A percentile compares a stretch with the other conserved stretches of the same genome.
phyloP scores from a whole-genome alignment of 768 basidiomycete species.

The Boletellus ananas region DNA sequence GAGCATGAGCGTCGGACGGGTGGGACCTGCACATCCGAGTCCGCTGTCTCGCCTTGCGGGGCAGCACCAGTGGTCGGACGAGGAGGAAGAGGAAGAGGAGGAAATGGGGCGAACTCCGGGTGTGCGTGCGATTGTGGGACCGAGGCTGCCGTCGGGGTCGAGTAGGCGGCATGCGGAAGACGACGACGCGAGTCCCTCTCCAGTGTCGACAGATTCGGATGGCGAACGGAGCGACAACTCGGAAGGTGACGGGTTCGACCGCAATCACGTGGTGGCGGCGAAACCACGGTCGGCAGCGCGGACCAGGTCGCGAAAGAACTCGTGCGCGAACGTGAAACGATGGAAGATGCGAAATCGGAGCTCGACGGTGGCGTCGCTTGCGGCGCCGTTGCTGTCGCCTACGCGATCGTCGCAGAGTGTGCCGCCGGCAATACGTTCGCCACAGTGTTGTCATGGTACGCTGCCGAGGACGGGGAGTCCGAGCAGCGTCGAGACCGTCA shows the following conservation, averaged over 20 bases:
- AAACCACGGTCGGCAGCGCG: slow-evolving; percentile 29
- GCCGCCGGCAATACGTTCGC: slow-evolving; percentile 4
- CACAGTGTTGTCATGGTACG: slow-evolving; percentile 10
- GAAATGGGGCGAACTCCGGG: no score
- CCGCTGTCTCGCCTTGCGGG: slow-evolving; percentile 60
- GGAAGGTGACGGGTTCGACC: background rate
- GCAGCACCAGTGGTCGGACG: slow-evolving; percentile 51
- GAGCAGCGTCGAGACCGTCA: slow-evolving; percentile 71
- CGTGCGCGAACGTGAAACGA: slow-evolving; percentile 14
- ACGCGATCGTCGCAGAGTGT: slow-evolving; percentile 12
- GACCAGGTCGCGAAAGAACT: slow-evolving; percentile 30
- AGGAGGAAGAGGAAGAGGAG: slow-evolving; percentile 36
- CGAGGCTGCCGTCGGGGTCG: background rate
- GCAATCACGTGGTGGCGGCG: background rate
- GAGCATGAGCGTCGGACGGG: slow-evolving; percentile 28
- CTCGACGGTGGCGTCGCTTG: slow-evolving; percentile 62
- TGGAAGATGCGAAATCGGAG: slow-evolving; percentile 51
- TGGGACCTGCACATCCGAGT: slow-evolving; percentile 48
- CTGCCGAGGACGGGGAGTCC: slow-evolving; percentile 50
- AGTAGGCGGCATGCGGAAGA: slow-evolving; percentile 37
- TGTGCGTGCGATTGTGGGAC: no score
- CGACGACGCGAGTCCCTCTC: slow-evolving; percentile 51
- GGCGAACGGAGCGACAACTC: slow-evolving; percentile 39
- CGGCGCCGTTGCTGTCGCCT: slow-evolving; percentile 35
- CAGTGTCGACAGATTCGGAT: slow-evolving; percentile 61